Percentiles rank a stretch among this genome's conserved stretches.
Evolutionary conservation across 371 early-diverging fungal genomes (phyloP).

Genomic region (Mucor indicus): DNA sequence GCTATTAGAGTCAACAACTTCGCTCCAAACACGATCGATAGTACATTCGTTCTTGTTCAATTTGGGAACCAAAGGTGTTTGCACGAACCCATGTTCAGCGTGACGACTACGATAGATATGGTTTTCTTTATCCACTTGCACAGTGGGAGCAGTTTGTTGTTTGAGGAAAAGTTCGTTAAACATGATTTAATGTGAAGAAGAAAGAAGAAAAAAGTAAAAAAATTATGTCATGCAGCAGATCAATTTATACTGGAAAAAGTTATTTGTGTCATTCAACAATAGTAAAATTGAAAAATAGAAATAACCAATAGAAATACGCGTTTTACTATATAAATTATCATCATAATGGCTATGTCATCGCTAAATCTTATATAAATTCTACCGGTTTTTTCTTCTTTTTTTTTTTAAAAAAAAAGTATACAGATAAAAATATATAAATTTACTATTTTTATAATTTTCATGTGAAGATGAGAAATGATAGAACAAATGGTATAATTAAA

Average conservation of each 20-base stretch:
- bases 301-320: too few species aligned
- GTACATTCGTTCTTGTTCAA: conserved; percentile 37
- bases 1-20: conserved; percentile 32
- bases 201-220: neutral
- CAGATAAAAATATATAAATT: too few species aligned
- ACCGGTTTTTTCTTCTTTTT: too few species aligned
- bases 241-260: neutral
- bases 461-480: too few species aligned
- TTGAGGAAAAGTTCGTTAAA: conserved; percentile 26
- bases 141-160: conserved; percentile 33
- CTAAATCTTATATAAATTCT: too few species aligned
- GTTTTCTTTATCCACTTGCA: conserved; percentile 38
- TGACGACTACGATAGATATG: conserved; percentile 48
- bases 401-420: too few species aligned
- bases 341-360: too few species aligned
- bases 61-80: conserved; percentile 37
- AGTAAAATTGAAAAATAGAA: too few species aligned
- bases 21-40: conserved; percentile 41
- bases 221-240: conserved; percentile 10
- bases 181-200: conserved; percentile 10
- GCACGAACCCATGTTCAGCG: conserved; percentile 40
- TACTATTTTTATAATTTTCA: too few species aligned
- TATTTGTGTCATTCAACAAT: too few species aligned
- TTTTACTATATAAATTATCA: too few species aligned
- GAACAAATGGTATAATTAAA: too few species aligned